A percentile compares a stretch with the other conserved stretches of the same genome.
Evolutionary conservation across 1,284 basidiomycete genomes (phyloP).

Genomic region (Stygiomarasmius scandens): DNA sequence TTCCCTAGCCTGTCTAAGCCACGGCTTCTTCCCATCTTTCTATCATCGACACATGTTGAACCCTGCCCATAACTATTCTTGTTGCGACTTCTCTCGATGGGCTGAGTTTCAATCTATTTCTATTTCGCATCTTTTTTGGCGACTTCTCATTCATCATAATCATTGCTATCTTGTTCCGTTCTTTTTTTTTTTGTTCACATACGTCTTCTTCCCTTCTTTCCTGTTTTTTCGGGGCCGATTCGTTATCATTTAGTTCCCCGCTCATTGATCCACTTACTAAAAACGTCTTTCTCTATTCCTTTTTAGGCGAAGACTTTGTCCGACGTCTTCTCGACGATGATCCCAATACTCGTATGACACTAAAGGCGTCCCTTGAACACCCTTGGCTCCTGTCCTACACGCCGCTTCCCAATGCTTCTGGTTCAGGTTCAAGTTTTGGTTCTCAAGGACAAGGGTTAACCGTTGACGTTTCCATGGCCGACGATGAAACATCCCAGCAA

Average conservation of each 20-base stretch:
- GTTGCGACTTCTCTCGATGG: too few relatives aligned
- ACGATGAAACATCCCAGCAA: not conserved
- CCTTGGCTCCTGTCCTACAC: constrained; percentile 59
- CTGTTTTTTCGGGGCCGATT: not conserved
- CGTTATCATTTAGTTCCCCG: not conserved
- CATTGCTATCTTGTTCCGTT: constrained; percentile 8
- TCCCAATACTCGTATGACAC: constrained; percentile 36
- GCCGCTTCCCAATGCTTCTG: constrained; percentile 24
- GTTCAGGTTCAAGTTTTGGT: not conserved
- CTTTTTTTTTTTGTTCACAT: constrained; percentile 31
- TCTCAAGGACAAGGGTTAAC: constrained; percentile 7
- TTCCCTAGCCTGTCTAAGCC: not conserved
- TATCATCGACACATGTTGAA: too few relatives aligned
- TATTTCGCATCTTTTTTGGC: too few relatives aligned
- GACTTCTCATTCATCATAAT: too few relatives aligned
- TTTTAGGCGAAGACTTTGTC: constrained; percentile 39
- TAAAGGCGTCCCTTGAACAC: constrained; percentile 38
- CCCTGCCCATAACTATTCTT: too few relatives aligned
- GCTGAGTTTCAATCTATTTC: not conserved
- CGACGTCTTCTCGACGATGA: constrained; percentile 35
- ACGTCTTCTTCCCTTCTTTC: constrained; percentile 6
- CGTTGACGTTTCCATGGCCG: constrained; percentile 5
- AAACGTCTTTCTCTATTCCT: constrained; percentile 1
- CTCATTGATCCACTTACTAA: not conserved
- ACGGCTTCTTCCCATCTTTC: too few relatives aligned